Percentiles rank a stretch among this genome's conserved stretches.
Conservation (phyloP, 805 yeast species). For the Metschnikowia kunwiensis region DNA sequence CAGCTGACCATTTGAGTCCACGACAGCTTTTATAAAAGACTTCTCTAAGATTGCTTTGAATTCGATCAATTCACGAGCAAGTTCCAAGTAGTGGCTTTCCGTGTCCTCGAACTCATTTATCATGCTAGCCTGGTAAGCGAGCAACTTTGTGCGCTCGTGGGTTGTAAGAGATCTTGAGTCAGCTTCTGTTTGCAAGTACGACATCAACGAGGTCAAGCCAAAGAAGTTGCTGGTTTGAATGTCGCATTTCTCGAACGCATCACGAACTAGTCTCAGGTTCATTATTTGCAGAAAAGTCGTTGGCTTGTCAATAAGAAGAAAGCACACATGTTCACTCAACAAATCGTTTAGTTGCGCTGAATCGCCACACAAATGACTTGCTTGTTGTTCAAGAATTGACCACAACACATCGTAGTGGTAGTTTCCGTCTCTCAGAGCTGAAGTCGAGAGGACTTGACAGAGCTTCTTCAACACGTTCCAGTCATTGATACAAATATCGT, state of each 20-base stretch:
- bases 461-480: slow-evolving; percentile 29
- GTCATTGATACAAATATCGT: slow-evolving; percentile 29
- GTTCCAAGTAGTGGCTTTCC: slow-evolving; percentile 35
- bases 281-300: slow-evolving; percentile 14
- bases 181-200: neutral
- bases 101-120: slow-evolving; percentile 38
- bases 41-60: slow-evolving; percentile 17
- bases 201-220: slow-evolving; percentile 22
- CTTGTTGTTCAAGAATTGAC: slow-evolving; percentile 35
- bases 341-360: slow-evolving; percentile 26
- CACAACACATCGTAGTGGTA: slow-evolving; percentile 33
- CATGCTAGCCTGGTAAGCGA: slow-evolving; percentile 29
- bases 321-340: slow-evolving; percentile 29
- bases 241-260: slow-evolving; percentile 26
- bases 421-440: slow-evolving; percentile 21
- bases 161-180: neutral
- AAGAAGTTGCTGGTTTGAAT: slow-evolving; percentile 31
- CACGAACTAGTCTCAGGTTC: slow-evolving; percentile 29
- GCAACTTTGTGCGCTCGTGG: slow-evolving; percentile 19
- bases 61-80: slow-evolving; percentile 22
- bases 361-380: slow-evolving; percentile 21
- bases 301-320: slow-evolving; percentile 16
- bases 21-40: slow-evolving; percentile 1
- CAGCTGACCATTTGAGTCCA: neutral
- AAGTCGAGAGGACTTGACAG: slow-evolving; percentile 29